A percentile compares a stretch with the other conserved stretches of the same genome.
Evolutionary conservation across 2,329 filamentous ascomycete genomes (phyloP).

Genomic region (Calonectria pseudoreteaudii): DNA sequence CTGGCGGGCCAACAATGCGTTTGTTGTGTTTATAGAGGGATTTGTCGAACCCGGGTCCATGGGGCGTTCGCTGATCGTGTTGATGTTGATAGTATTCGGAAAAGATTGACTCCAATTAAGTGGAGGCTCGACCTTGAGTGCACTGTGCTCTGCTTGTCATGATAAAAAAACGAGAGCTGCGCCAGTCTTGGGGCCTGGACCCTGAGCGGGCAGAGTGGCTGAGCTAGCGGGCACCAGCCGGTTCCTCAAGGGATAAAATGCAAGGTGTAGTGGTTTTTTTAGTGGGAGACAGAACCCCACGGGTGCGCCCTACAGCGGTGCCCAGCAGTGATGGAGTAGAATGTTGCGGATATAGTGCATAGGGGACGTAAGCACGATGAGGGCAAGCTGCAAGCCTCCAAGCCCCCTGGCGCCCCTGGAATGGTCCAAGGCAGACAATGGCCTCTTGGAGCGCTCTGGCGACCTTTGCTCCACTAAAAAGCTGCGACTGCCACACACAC

Average conservation of each 20-base stretch:
- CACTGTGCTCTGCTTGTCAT: background rate
- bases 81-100: background rate
- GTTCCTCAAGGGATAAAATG: background rate
- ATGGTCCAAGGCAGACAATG: conserved; percentile 23
- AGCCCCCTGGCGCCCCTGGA: conserved; percentile 14
- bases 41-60: background rate
- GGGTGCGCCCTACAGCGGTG: background rate
- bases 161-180: conserved; percentile 28
- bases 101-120: conserved; percentile 3
- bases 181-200: conserved; percentile 30
- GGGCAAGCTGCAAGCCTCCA: background rate
- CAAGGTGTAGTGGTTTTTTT: background rate
- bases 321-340: background rate
- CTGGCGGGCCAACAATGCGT: conserved; percentile 37
- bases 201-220: conserved; percentile 21
- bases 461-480: conserved; percentile 12
- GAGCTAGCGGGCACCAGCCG: conserved; percentile 16
- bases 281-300: conserved; percentile 6
- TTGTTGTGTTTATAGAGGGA: conserved; percentile 33
- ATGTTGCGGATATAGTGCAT: background rate
- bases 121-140: background rate
- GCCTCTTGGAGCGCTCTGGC: conserved; percentile 9
- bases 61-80: conserved; percentile 1
- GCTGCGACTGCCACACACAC: conserved; percentile 27
- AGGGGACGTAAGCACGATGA: conserved; percentile 6